Evolutionary conservation across 495 filamentous ascomycete genomes (phyloP), one percentile per base, ranked within the genome.

Genomic region (Viridothelium virens): DNA sequence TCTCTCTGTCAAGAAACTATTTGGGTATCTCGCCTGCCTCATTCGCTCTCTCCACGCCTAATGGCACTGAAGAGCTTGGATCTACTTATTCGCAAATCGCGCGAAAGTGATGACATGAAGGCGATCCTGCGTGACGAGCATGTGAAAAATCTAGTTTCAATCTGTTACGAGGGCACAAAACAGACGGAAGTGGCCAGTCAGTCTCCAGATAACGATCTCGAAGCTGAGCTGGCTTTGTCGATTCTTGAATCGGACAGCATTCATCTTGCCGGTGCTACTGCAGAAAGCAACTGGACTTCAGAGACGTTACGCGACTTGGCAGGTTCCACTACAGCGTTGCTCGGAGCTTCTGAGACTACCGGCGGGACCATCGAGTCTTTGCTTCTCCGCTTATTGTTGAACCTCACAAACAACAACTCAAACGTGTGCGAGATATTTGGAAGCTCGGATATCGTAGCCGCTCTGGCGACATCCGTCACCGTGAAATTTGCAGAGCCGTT

Each of bases 321-420:
- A 18, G 48, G n/a, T 25, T 53, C 48, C 48, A 53, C 48, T 5
- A 53, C 48, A 16, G 48, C 65, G n/a, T 66, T 38, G 41, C 44
- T 53, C 33, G 48, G 44, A 31, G 50, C 36, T 36, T 11, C 25
- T 14, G 11, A 59, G 36, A n/a, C 11, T 5, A 16, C 9, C 5
- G n/a, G n/a, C 53, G 7, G 53, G 5, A 59, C 3, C 53, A 59
- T 36, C 31, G 53, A 59, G 31, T 59, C 31, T 7, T 63, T 73
- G 10, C 68, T 72, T 4, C 79, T 96, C 61, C 86, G 90, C 64
- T 85, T 97, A 36, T 83, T 87, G 56, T 80, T 97, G 69, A 97
- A 97, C 76, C 78, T 93, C 16, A 94, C 92, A 16, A 96, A 97
- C 77, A 90, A 90, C 70, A 90, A 89, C 65, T 72, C 83, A 1